A percentile compares a stretch with the other conserved stretches of the same genome.
Conservation (phyloP, 176 grass and related monocot species). For the Oropetium thomaeum region DNA sequence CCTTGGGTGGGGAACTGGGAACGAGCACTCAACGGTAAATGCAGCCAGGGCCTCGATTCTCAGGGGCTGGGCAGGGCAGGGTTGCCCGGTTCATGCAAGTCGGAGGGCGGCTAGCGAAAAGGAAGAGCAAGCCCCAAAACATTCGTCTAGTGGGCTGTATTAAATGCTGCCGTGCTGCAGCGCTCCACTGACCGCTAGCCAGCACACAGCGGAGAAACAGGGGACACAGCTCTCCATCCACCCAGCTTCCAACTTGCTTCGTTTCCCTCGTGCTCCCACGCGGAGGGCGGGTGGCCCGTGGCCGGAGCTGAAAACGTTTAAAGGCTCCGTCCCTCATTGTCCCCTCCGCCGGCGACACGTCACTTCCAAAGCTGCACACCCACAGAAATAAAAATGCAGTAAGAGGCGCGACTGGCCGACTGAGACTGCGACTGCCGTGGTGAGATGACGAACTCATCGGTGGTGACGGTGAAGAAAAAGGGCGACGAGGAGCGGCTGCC, state of each 20-base stretch:
- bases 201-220: too few species aligned
- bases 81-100: not conserved
- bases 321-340: not conserved
- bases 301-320: not conserved
- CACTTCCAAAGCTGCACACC: not conserved
- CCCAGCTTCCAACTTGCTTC: conserved; percentile 13
- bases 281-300: not conserved
- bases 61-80: too few species aligned
- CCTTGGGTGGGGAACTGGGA: not conserved
- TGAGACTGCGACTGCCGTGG: not conserved
- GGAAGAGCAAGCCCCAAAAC: not conserved
- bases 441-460: not conserved
- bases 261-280: conserved; percentile 5
- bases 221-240: not conserved
- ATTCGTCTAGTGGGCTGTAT: not conserved
- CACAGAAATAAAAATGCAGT: not conserved
- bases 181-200: conserved; percentile 4
- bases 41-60: not conserved
- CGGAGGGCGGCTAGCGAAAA: not conserved
- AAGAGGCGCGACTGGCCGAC: not conserved
- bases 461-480: not conserved
- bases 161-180: not conserved
- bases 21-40: not conserved
- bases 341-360: not conserved
- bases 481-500: not conserved